phyloP scores from a whole-genome alignment of 2,329 filamentous ascomycete genomes.

The Penicillium thymicola region DNA sequence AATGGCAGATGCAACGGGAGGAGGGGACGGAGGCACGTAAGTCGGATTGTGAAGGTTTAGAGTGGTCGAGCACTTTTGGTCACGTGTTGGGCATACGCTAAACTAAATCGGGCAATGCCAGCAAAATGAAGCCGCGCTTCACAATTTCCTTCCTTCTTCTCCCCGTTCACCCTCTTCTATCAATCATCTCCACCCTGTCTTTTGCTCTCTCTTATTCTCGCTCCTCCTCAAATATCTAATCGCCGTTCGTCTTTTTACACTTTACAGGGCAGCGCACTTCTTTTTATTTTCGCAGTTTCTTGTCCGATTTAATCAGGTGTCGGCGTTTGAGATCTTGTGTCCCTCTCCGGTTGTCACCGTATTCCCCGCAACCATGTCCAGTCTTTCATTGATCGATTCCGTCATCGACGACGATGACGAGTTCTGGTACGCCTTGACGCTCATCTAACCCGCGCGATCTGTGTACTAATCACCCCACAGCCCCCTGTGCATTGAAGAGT shows the following conservation, averaged over 20 bases:
- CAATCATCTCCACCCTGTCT: conserved; percentile 15
- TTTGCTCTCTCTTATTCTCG: conserved; percentile 1
- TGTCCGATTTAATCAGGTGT: conserved; percentile 16
- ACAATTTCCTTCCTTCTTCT: conserved; percentile 27
- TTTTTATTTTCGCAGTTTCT: conserved; percentile 14
- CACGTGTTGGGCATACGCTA: conserved; percentile 26
- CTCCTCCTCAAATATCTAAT: conserved; percentile 16
- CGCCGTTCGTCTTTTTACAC: conserved; percentile 23
- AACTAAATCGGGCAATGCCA: conserved; percentile 25
- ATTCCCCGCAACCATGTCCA: conserved; percentile 40
- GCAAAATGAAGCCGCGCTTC: conserved; percentile 30
- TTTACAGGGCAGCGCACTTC: conserved; percentile 18
- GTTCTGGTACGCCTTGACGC: conserved; percentile 39
- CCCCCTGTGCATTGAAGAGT: conserved; percentile 97
- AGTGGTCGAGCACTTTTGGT: conserved; percentile 26
- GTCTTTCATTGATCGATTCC: conserved; percentile 45
- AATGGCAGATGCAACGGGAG: conserved; percentile 28
- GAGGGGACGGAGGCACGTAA: conserved; percentile 23
- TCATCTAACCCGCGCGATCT: not conserved
- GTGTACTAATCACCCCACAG: conserved; percentile 49
- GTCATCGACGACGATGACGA: conserved; percentile 52
- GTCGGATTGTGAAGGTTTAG: conserved; percentile 26
- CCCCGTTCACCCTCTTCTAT: conserved; percentile 24
- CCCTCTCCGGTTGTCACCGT: conserved; percentile 23
- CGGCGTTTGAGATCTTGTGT: conserved; percentile 26